Evolutionary conservation across 495 filamentous ascomycete species (phyloP).

Genomic region (Pseudevernia furfuracea): DNA sequence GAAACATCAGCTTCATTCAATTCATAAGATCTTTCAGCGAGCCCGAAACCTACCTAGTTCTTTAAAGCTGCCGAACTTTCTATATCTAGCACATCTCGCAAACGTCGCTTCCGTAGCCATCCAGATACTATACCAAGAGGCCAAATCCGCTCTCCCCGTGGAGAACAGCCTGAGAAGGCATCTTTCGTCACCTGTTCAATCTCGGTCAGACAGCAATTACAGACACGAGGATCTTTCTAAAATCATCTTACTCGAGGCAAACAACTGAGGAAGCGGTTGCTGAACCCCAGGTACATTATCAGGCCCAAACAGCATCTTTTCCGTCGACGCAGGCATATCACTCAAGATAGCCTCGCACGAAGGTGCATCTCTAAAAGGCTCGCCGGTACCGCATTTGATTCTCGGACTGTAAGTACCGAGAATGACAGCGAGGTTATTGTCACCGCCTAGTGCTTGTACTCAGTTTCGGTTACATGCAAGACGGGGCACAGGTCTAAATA

Average conservation of each 20-base stretch:
- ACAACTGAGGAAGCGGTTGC: background rate
- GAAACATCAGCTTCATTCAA: background rate
- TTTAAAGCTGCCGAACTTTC: background rate
- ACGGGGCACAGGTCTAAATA: background rate
- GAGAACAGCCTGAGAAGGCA: background rate
- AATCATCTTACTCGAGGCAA: background rate
- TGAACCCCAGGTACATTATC: background rate
- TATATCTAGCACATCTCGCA: background rate
- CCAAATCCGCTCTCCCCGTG: background rate
- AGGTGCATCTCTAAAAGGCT: background rate
- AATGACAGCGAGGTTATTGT: background rate
- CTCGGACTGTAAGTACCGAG: background rate
- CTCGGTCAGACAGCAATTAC: background rate
- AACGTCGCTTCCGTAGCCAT: background rate
- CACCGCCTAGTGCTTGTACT: background rate
- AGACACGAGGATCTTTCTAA: background rate
- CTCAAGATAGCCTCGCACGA: background rate
- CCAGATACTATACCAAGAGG: slow-evolving; percentile 1
- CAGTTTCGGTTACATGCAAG: background rate
- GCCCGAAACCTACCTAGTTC: background rate
- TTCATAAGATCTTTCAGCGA: background rate
- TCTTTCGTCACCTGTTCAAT: background rate
- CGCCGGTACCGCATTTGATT: background rate
- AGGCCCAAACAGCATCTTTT: background rate
- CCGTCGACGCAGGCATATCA: background rate